Conservation (phyloP, 2,329 filamentous ascomycete species). For the Dryadomyces sulphureus region DNA sequence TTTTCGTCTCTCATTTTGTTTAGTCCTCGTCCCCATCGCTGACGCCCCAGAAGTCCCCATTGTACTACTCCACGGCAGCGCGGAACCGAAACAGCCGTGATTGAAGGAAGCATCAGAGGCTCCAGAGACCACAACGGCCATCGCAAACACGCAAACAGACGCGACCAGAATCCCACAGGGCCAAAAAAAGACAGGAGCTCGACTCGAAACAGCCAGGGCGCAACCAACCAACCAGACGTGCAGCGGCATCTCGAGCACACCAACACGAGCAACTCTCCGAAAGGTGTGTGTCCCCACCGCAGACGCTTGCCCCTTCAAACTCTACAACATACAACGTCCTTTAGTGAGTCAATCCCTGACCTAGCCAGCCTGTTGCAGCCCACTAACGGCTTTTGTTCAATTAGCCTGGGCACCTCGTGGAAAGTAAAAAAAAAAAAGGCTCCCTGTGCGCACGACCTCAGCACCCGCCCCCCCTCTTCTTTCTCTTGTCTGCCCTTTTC, state of each 20-base stretch:
- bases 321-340: conserved; percentile 10
- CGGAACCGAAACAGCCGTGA: too few relatives aligned
- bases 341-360: conserved; percentile 9
- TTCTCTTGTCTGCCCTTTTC: not conserved
- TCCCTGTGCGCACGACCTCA: conserved; percentile 9
- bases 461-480: conserved; percentile 6
- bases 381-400: conserved; percentile 9
- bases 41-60: too few relatives aligned
- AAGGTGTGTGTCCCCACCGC: conserved; percentile 2
- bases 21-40: too few relatives aligned
- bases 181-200: not conserved
- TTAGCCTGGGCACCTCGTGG: conserved; percentile 3
- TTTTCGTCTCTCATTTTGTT: too few relatives aligned
- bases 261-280: conserved; percentile 3
- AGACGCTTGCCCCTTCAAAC: conserved; percentile 10
- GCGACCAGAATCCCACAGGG: not conserved
- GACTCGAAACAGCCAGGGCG: conserved; percentile 3
- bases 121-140: too few relatives aligned
- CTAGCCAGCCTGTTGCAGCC: conserved; percentile 7
- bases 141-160: not conserved
- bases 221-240: not conserved
- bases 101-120: too few relatives aligned
- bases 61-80: too few relatives aligned
- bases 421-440: not conserved
- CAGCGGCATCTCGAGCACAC: not conserved